Evolutionary conservation across 1,284 basidiomycete species (phyloP), one percentile per base, ranked within the genome.

Genomic region (Puccinia triticina): DNA sequence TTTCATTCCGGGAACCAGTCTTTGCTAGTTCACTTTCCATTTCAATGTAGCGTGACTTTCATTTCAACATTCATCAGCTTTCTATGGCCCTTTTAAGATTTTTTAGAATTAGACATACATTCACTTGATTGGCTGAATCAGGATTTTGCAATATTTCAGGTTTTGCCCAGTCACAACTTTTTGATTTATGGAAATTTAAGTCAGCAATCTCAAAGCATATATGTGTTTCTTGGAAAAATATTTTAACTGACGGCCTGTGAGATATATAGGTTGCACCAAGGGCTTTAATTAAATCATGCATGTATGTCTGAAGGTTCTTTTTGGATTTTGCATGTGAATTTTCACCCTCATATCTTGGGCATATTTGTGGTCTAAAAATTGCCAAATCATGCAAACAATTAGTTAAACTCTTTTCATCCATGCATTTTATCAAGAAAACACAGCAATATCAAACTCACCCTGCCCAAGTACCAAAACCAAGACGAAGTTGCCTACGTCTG

Each of bases 21-120:
- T 48, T 43, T 21, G 32, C 10, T 32, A 81, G 64, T 16, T 26
- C 50, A 12, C 61, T 37, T 81, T 32, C 26, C 79, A 81, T 81
- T 74, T 73, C 7, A n/a, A 74, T 40, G 23, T 81, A 81, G 29
- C 57, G 69, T 5, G 21, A n/a, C 79, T 81, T 14, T 14, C 23
- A 29, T 29, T 64, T 67, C 11, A 61, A 2, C 26, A 16, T 32
- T 18, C 1, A 34, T 29, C 23, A 73, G 32, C 2, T 12, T 40
- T 57, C 11, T 10, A 10, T 12, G 14, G 34, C 64, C 8, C 18
- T 50, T 50, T 2, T 50, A 14, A 50, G 18, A 21, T 16, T 50
- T 26, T 5, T 8, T 46, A 43, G 21, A 57, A 57, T n/a, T n/a
- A n/a, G n/a, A 61, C 71, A 37, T 61, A 81, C 79, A 48, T 81